Conservation (phyloP, 345 rosid genomes). For the Noccaea caerulescens region DNA sequence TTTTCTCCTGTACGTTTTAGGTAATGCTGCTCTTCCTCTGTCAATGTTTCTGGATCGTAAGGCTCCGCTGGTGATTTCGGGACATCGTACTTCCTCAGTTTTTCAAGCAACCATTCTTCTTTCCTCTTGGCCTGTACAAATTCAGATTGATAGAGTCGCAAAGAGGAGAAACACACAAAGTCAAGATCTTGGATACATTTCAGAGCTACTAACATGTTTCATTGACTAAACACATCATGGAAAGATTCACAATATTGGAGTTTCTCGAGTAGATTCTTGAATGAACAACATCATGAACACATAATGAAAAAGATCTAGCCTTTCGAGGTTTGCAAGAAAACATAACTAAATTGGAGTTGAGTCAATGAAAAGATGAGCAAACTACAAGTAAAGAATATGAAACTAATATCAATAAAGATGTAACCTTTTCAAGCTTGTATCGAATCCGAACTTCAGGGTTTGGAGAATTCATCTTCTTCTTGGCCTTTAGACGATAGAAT, state of each 20-base stretch:
- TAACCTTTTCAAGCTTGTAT: slow-evolving; percentile 90
- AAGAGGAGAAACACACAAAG: background rate
- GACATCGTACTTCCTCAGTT: slow-evolving; percentile 73
- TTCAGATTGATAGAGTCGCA: background rate
- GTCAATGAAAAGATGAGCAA: background rate
- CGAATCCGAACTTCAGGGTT: slow-evolving; percentile 93
- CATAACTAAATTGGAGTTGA: background rate
- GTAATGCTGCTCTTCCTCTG: slow-evolving; percentile 93
- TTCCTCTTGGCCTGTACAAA: slow-evolving; percentile 72
- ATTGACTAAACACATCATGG: slow-evolving; percentile 8
- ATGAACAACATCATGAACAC: background rate
- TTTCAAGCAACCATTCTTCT: slow-evolving; percentile 91
- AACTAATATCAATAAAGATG: background rate
- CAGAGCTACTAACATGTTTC: slow-evolving; percentile 5
- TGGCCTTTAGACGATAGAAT: slow-evolving; percentile 82
- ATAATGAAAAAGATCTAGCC: background rate
- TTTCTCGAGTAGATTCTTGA: background rate
- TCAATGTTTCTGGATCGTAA: slow-evolving; percentile 82
- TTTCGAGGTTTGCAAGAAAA: background rate
- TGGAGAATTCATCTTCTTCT: slow-evolving; percentile 93
- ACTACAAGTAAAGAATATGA: background rate
- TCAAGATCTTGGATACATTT: background rate
- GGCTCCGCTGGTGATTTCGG: slow-evolving; percentile 59
- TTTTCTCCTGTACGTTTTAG: slow-evolving; percentile 90
- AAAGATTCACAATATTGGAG: slow-evolving; percentile 7